These are phyloP conservation scores for Penicillium salamii DNA, from an alignment of 495 filamentous ascomycete species.

Conservation along the genomic window DNA sequence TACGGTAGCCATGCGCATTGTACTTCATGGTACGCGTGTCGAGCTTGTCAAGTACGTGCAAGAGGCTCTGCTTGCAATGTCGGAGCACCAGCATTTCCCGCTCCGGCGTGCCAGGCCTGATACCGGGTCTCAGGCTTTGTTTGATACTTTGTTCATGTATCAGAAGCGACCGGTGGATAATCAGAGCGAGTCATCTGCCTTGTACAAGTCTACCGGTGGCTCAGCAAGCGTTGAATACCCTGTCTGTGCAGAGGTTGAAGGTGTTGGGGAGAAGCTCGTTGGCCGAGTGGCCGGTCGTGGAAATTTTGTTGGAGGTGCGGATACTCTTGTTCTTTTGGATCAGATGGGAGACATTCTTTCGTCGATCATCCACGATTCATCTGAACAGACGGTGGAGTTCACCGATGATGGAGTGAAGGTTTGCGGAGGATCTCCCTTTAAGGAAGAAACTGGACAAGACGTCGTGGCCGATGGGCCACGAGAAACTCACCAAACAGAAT, in stretches of 20 bases:
- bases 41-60: constrained; percentile 42
- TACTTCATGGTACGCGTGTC: constrained; percentile 35
- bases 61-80: constrained; percentile 69
- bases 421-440: constrained; percentile 48
- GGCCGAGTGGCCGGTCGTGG: constrained; percentile 71
- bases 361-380: constrained; percentile 44
- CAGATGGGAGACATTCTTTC: constrained; percentile 54
- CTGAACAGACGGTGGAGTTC: constrained; percentile 52
- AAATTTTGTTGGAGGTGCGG: constrained; percentile 40
- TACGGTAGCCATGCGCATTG: constrained; percentile 62
- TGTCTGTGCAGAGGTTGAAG: constrained; percentile 76
- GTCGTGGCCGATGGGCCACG: not conserved
- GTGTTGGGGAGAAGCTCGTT: constrained; percentile 46
- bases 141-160: constrained; percentile 86
- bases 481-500: constrained; percentile 6
- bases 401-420: constrained; percentile 40
- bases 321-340: constrained; percentile 45
- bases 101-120: constrained; percentile 30
- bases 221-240: constrained; percentile 70
- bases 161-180: constrained; percentile 48
- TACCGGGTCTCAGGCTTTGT: constrained; percentile 44
- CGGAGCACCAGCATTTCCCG: constrained; percentile 46
- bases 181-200: not conserved
- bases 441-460: constrained; percentile 1
- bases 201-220: constrained; percentile 58